Conservation (phyloP, 2,329 filamentous ascomycete genomes). For the Botryotinia calthae region DNA sequence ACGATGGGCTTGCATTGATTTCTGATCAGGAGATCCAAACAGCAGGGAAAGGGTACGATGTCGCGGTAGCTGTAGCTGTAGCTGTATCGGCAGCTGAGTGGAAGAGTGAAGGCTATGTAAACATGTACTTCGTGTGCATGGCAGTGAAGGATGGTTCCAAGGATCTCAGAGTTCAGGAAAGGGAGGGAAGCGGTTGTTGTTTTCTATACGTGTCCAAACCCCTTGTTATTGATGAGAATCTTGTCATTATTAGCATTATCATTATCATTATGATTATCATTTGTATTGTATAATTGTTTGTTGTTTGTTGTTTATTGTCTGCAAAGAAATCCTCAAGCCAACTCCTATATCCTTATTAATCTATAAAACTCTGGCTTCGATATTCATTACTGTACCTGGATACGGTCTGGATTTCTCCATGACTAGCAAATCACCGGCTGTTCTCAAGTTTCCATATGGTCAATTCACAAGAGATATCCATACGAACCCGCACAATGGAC, state of each 20-base stretch:
- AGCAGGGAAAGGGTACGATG: background rate
- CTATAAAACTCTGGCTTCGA: background rate
- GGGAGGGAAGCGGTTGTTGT: background rate
- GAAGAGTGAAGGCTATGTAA: background rate
- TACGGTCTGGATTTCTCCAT: background rate
- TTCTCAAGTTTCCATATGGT: background rate
- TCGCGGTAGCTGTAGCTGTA: background rate
- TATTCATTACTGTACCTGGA: background rate
- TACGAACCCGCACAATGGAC: background rate
- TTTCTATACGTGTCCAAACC: constrained; percentile 11
- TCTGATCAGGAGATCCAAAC: constrained; percentile 7
- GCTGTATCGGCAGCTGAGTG: background rate
- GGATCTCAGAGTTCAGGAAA: background rate
- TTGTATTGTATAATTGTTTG: background rate
- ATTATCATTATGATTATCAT: background rate
- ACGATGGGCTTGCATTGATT: constrained; percentile 4
- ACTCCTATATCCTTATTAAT: background rate
- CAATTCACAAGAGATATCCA: background rate
- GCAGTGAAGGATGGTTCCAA: background rate
- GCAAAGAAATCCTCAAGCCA: background rate
- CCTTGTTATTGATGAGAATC: background rate
- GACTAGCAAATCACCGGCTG: background rate
- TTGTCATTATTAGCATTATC: background rate
- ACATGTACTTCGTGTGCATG: background rate
- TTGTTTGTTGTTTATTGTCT: background rate